Evolutionary conservation across 345 rosid genomes (phyloP), one percentile per base, ranked within the genome.

Genomic region (Eucalyptus decipiens): DNA sequence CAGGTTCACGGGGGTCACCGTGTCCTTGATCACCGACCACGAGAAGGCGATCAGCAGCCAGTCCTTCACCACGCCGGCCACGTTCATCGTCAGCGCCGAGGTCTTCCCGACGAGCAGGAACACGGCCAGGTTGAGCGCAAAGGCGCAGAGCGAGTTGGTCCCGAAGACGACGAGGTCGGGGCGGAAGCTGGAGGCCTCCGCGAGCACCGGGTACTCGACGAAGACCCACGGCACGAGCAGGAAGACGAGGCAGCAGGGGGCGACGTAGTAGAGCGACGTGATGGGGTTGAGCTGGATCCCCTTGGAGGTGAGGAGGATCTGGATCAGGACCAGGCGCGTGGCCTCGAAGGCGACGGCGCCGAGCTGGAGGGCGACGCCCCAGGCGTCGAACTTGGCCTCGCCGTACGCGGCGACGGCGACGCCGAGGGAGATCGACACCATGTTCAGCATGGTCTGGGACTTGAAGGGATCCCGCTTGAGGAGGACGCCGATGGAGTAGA

Each of bases 11-110:
- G 98, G 97, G 12, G 99, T 97, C 26, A 97, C 99, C 1, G 99
- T 97, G 85, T 97, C 99, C 95, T 97, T 97, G 45, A 97, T 97
- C 83, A 97, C 98, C 7, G 99, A 97, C 99, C 99, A 97, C 1
- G 99, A 97, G 90, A 97, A 97, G 2, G 99, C 99, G 49, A 97
- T 97, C 97, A 97, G 90, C 32, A 97, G 89, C 99, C 99, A 97
- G 89, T 97, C 99, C 92, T 97, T 97, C 28, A 97, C 99, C n/a
- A 97, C 99, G 72, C 99, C 99, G 52, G 99, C 99, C 76, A 97
- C 99, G 91, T 97, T 97, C 99, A 97, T 97, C 15, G 99, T 97
- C 91, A 97, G 92, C 21, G 99, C 99, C 17, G 99, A 97, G 16
- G 99, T 97, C 91, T 97, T 97, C 21, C 99, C 99, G 24, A 97